Evolutionary conservation across 805 yeast genomes (phyloP).

Genomic region (Saccharomyces mikatae): DNA sequence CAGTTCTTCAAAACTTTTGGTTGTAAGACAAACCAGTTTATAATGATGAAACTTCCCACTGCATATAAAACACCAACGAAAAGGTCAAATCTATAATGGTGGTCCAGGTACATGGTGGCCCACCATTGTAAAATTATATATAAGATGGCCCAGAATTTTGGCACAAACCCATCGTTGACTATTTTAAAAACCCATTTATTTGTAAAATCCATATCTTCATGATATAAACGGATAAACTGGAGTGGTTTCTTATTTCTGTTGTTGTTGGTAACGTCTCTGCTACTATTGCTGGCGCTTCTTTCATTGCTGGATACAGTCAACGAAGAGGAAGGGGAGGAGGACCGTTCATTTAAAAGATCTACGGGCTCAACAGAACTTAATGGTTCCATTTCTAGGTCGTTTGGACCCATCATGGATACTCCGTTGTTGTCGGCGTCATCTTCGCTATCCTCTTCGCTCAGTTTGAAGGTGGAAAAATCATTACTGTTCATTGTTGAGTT

Average conservation of each 20-base stretch:
- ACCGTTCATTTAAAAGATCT: background rate
- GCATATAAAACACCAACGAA: slow-evolving; percentile 50
- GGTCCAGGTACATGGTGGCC: slow-evolving; percentile 67
- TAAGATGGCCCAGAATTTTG: slow-evolving; percentile 30
- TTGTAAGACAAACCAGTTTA: slow-evolving; percentile 34
- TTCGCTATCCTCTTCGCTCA: background rate
- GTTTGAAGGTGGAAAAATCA: background rate
- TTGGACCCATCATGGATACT: background rate
- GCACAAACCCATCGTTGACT: slow-evolving; percentile 21
- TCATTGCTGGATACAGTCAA: slow-evolving; percentile 1
- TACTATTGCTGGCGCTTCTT: background rate
- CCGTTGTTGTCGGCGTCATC: background rate
- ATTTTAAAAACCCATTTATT: slow-evolving; percentile 18
- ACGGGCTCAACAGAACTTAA: background rate
- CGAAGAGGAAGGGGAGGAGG: slow-evolving; percentile 2
- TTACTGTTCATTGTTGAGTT: background rate
- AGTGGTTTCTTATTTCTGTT: background rate
- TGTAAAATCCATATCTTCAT: slow-evolving; percentile 8
- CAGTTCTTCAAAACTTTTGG: slow-evolving; percentile 28
- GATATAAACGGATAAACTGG: slow-evolving; percentile 10
- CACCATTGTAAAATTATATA: slow-evolving; percentile 61
- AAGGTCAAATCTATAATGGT: slow-evolving; percentile 61
- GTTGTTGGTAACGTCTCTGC: background rate
- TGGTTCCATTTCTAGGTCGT: slow-evolving; percentile 2
- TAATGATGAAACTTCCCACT: slow-evolving; percentile 34